Conservation (phyloP, 148 eudicot genomes). For the Cornus controversa region DNA sequence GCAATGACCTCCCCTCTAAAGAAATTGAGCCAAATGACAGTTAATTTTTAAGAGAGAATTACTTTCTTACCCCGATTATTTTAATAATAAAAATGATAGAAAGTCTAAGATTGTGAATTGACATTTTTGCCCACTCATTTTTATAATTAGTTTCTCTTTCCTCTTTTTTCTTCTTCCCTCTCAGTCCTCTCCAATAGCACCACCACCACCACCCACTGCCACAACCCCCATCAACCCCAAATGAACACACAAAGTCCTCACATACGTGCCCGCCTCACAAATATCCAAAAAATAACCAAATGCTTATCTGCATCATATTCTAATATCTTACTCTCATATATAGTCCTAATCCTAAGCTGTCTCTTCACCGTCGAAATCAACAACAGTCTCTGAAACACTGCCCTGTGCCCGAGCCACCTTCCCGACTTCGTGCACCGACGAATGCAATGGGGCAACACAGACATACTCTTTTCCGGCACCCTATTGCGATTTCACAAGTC, state of each 20-base stretch:
- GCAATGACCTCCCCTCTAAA: no score
- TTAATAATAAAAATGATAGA: no score
- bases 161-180: no score
- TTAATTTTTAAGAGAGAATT: no score
- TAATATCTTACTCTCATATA: conserved; percentile 79
- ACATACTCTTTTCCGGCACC: conserved; percentile 98
- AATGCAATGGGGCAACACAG: conserved; percentile 79
- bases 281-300: conserved; percentile 93
- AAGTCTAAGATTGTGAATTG: no score
- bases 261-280: conserved; percentile 95
- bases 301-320: conserved; percentile 73
- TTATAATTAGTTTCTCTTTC: no score
- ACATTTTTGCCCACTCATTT: no score
- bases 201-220: no score
- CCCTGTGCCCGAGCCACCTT: conserved; percentile 84
- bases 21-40: no score
- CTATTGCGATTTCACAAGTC: conserved; percentile 88
- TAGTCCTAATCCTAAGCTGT: conserved; percentile 86
- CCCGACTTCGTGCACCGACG: conserved; percentile 67
- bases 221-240: conserved; percentile 81
- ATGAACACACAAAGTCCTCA: conserved; percentile 97
- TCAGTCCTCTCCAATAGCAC: no score
- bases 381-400: conserved; percentile 87
- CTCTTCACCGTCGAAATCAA: conserved; percentile 86
- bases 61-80: no score